Conservation (phyloP, 345 rosid genomes). For the Eucalyptus camaldulensis region DNA sequence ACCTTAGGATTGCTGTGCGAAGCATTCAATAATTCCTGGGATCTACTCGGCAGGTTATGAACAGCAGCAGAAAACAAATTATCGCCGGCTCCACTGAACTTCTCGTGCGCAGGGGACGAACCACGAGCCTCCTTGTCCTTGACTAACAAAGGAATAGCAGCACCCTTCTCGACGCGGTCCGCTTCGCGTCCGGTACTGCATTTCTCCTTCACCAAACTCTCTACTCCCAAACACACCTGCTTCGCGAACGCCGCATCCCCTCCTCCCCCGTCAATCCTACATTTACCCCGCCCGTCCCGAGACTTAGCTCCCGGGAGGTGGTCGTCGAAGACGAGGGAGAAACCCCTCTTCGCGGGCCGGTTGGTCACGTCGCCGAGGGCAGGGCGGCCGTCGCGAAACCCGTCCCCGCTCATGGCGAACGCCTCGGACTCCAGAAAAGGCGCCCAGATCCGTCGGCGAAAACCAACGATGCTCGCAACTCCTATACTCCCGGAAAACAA, state of each 20-base stretch:
- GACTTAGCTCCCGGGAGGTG: slow-evolving; percentile 7
- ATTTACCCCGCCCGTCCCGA: slow-evolving; percentile 9
- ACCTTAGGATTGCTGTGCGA: not conserved
- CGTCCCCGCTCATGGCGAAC: slow-evolving; percentile 41
- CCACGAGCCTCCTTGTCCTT: slow-evolving; percentile 4
- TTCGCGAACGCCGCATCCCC: slow-evolving; percentile 16
- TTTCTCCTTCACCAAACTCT: slow-evolving; percentile 24
- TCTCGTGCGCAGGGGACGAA: not conserved
- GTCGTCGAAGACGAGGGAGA: slow-evolving; percentile 22
- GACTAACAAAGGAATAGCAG: not conserved
- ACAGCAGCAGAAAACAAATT: not conserved
- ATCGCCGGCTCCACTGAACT: not conserved
- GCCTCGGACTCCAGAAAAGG: not conserved
- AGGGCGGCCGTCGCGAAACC: slow-evolving; percentile 9
- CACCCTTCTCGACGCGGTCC: not conserved
- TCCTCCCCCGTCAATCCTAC: not conserved
- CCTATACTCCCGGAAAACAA: not conserved
- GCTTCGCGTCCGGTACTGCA: not conserved
- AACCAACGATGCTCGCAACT: not conserved
- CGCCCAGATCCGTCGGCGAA: not conserved
- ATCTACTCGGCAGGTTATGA: slow-evolving; percentile 10
- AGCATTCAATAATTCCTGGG: slow-evolving; percentile 7
- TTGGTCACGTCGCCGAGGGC: slow-evolving; percentile 49
- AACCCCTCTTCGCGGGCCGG: slow-evolving; percentile 24
- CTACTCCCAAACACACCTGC: slow-evolving; percentile 28